Base-by-base conservation (phyloP, 192 early-diverging fungal species). In the Podila epicladia region DNA sequence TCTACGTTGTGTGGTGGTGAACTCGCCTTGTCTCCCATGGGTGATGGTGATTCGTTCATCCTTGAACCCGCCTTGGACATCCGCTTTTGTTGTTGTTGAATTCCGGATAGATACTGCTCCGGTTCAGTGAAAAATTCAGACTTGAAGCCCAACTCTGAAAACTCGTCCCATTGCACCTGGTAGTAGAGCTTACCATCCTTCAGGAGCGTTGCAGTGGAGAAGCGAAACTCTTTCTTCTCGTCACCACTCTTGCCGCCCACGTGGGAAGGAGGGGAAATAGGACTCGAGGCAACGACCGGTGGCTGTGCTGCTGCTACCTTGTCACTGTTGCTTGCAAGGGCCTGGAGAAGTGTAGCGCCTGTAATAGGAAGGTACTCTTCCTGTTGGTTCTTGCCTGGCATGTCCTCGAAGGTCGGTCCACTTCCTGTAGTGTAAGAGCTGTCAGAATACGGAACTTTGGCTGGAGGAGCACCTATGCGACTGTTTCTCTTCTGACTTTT, bases 111-210 rank as follows among this genome's bases (percentile, higher is more conserved):
- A 33, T 3, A 37, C 68, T 70, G 67, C 55, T 70, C 68, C 53
- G 74, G 68, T 65, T 76, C 67, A 68, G 73, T 57, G 60, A 74
- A 58, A 7, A 65, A 35, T 62, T 71, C 69, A 71, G 75, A 71
- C 67, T 68, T 68, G 65, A 79, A 79, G 11, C 75, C 75, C 33
- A 79, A 49, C 38, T 79, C 68, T 29, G 75, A 79, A 68, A 79
- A 79, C 49, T 79, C 58, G 24, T 79, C 70, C 75, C 75, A 79
- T 68, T 72, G 75, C 59, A 79, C 37, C 65, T 79, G 69, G 70
- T 79, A 72, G 35, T 68, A 68, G 75, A 79, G 75, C 75, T 72
- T 79, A 79, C 75, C 75, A 79, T 79, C 75, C 75, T 72, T 79
- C 70, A 79, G 41, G 55, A 79, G 75, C 37, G 75, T 79, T 49